Base-by-base conservation (phyloP, 768 basidiomycete genomes). In the Sarcodon aspratus region DNA sequence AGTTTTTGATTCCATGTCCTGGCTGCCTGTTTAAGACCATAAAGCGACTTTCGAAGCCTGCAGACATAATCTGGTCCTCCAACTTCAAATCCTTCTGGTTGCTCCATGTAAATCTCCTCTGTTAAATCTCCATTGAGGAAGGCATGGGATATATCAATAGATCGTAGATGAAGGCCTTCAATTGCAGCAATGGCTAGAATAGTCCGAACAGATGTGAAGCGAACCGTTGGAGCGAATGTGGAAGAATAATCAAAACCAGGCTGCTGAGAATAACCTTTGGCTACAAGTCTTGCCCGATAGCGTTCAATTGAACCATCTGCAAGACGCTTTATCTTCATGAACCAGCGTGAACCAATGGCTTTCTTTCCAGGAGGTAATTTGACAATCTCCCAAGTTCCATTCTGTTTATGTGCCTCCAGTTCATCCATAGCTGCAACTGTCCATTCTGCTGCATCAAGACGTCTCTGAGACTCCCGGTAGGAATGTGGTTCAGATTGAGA, bases 21-120 rank as follows among this genome's bases (percentile, higher is more conserved):
- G 55, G 27, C 52, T 32, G 31, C 60, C 54, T 67, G 67, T 34
- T 65, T 62, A 9, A 69, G 57, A 0, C 67, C 67, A 53, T 69
- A 69, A 1, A 69, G 49, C 1, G 63, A 55, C 36, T 63, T 59
- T 1, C 11, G 13, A 18, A 69, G 57, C 12, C 48, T 44, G 34
- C 48, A 53, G 6, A 64, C 61, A 48, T 54, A 44, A 18, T 57
- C 52, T 44, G 54, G 43, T 33, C 54, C 54, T n/a, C n/a, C 33
- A 1, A 33, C 48, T 7, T 9, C 36, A 46, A 56, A 58, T 9
- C 61, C 59, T 5, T 54, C 54, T 3, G 61, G 56, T 49, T 59
- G 59, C 36, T 54, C 44, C 60, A 64, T 61, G 57, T 62, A 63
- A 47, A 63, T 62, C 34, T 52, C 52, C 35, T 27, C 63, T 55